Evolutionary conservation across 1,284 basidiomycete species (phyloP), one percentile per base, ranked within the genome.

Genomic region (Boletus nobilissimus): DNA sequence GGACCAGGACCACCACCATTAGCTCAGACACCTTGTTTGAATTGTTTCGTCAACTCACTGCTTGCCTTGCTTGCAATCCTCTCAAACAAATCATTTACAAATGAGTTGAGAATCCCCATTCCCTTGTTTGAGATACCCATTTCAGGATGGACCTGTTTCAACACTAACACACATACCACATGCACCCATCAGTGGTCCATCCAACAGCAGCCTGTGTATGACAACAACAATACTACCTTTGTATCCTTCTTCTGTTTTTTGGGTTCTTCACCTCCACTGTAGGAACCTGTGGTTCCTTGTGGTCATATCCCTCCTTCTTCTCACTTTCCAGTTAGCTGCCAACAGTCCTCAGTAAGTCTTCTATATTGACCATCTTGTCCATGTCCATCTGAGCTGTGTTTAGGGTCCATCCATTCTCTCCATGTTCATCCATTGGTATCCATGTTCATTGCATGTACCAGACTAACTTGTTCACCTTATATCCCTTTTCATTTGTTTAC

Each of bases 71-170:
- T 92, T 26, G 97, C 97, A 83, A 98, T 97, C 71, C 96, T 94
- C 89, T 98, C 97, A 81, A 97, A 98, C 87, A 98, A 96, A 82
- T 97, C 96, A 81, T 96, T 96, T 83, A 97, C 96, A 80, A 97
- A 97, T 75, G 94, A 96, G 92, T 98, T 98, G 68, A 98, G 89
- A 85, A 98, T 96, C 76, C 94, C 93, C 97, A 98, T 98, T 63
- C 97, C 97, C 91, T 97, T 98, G 93, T 97, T 98, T 78, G 95
- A 95, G 87, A 98, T 97, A 93, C 97, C 97, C 80, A 96, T 98
- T 86, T 98, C 97, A 76, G 97, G 97, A 90, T 98, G 97, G 78
- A 98, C 97, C 86, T 97, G 95, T 88, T 94, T 97, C 79, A 97
- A 89, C 80, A 96, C 95, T 95, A 78, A 24, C 77, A 3, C 46